Percentiles rank a stretch among this genome's conserved stretches.
Evolutionary conservation across 1,139 yeast species (phyloP).

Genomic region (Pichia cactophila): DNA sequence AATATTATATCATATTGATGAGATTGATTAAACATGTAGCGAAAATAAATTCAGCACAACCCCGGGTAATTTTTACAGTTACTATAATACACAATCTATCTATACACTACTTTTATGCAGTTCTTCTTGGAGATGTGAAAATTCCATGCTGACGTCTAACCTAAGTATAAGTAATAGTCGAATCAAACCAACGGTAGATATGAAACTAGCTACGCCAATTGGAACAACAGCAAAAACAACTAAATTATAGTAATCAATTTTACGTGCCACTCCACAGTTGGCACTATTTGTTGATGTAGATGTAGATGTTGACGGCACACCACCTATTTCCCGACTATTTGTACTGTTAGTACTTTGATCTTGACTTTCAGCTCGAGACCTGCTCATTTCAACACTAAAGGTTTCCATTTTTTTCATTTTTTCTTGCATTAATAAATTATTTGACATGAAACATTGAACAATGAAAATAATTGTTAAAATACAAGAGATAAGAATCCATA

Average conservation of each 20-base stretch:
- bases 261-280: slow-evolving; percentile 30
- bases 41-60: not conserved
- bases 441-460: slow-evolving; percentile 82
- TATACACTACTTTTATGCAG: not conserved
- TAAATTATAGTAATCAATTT: slow-evolving; percentile 74
- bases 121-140: slow-evolving; percentile 10
- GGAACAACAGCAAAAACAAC: slow-evolving; percentile 97
- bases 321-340: not conserved
- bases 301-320: not conserved
- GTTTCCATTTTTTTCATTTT: slow-evolving; percentile 12
- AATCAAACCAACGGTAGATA: slow-evolving; percentile 80
- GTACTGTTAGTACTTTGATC: not conserved
- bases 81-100: not conserved
- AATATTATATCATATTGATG: too few relatives aligned
- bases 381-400: not conserved
- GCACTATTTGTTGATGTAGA: not conserved
- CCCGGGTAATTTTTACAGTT: slow-evolving; percentile 5
- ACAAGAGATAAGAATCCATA: slow-evolving; percentile 88
- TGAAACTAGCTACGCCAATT: slow-evolving; percentile 86
- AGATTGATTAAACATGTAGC: not conserved
- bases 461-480: slow-evolving; percentile 77
- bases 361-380: not conserved
- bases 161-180: slow-evolving; percentile 69
- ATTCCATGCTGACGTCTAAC: slow-evolving; percentile 48
- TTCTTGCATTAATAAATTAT: slow-evolving; percentile 60